Evolutionary conservation across 2,329 filamentous ascomycete genomes (phyloP), one percentile per base, ranked within the genome.

Genomic region (Myotisia sp.): DNA sequence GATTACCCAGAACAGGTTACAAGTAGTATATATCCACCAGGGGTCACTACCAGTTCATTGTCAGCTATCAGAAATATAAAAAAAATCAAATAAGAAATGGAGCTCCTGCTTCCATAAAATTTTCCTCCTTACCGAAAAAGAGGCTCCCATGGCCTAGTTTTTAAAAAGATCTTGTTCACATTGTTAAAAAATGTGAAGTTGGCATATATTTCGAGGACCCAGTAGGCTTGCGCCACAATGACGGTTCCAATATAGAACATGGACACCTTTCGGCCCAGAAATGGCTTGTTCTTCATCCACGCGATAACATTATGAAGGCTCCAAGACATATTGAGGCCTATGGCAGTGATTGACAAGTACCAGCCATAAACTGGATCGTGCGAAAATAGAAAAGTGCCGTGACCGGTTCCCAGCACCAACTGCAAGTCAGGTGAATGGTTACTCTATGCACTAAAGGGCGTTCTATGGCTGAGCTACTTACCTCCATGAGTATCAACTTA

Each of bases 281-380:
- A 76, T 0, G 74, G 74, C 34, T 64, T 67, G 41, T 70, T 73
- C 52, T 78, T 78, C 52, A 79, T 67, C 74, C 74, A 79, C 1
- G 74, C 65, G 39, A 79, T 71, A 39, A 78, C 62, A 42, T 78
- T 79, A 51, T 79, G 74, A 6, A 79, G 53, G 8, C 61, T 65
- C 70, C 72, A 77, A 3, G 70, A 75, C n/a, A 65, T 55, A 42
- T 75, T 74, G 16, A 79, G 63, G 12, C 70, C 63, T 5, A 76
- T 67, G 5, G 70, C 73, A 2, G 69, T 72, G 16, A 63, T 58
- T 2, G 70, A 73, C 2, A 78, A 59, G 52, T 74, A 78, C 74
- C 74, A 78, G 31, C 69, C 71, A 46, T 74, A 75, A 3, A 59
- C 58, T 0, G 69, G 68, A 6, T 59, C 61, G 40, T 63, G 55